A percentile compares a stretch with the other conserved stretches of the same genome.
Evolutionary conservation across 257 asterid genomes (phyloP).

Genomic region (Solanum lycopersicoides): DNA sequence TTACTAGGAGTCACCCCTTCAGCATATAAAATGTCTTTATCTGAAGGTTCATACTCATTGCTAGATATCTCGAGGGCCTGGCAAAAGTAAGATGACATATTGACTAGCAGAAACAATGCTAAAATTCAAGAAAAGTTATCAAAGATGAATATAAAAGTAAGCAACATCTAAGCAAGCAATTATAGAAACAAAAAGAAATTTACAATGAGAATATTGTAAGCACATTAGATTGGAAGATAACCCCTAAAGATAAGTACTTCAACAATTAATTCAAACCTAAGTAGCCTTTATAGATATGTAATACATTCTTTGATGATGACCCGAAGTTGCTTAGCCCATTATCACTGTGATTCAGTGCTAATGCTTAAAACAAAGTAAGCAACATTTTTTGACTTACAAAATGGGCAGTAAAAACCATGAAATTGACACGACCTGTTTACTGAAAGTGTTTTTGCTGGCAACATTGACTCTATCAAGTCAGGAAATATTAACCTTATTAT

Average conservation of each 20-base stretch:
- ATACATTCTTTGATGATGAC: background rate
- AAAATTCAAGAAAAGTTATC: background rate
- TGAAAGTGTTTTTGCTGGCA: background rate
- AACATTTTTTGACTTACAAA: background rate
- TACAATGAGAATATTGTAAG: background rate
- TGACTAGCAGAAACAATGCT: background rate
- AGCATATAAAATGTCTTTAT: conserved; percentile 41
- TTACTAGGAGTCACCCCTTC: conserved; percentile 51
- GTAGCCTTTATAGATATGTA: background rate
- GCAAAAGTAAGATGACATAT: background rate
- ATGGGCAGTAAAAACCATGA: background rate
- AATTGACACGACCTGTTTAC: background rate
- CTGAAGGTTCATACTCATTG: conserved; percentile 51
- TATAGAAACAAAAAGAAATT: background rate
- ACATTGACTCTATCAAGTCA: background rate
- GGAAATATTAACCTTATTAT: background rate
- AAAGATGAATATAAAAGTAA: background rate
- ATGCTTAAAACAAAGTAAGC: background rate
- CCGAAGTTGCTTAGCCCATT: background rate
- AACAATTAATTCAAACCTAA: background rate
- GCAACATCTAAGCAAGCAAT: background rate
- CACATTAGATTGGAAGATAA: background rate
- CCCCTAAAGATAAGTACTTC: background rate
- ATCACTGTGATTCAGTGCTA: background rate
- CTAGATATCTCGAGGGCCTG: conserved; percentile 61